Percentiles rank a stretch among this genome's conserved stretches.
phyloP scores from a whole-genome alignment of 768 basidiomycete genomes.

The Crassisporium funariophilum region DNA sequence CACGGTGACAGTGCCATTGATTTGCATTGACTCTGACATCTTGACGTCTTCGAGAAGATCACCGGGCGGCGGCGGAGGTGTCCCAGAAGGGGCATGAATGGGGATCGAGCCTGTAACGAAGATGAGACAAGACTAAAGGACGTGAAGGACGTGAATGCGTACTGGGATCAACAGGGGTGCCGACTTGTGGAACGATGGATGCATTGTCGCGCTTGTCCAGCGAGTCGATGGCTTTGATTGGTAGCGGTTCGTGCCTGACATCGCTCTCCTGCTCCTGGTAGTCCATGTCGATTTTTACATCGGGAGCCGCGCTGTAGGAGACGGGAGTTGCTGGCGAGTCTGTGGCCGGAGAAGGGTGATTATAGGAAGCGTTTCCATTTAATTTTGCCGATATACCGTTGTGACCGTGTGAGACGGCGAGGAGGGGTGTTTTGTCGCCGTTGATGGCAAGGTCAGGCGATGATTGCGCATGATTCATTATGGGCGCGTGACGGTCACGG shows the following conservation, averaged over 20 bases:
- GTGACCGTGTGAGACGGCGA: constrained; percentile 41
- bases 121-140: constrained; percentile 10
- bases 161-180: constrained; percentile 55
- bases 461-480: constrained; percentile 57
- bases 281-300: constrained; percentile 67
- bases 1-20: constrained; percentile 34
- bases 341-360: constrained; percentile 40
- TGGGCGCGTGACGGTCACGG: constrained; percentile 77
- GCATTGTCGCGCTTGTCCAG: constrained; percentile 41
- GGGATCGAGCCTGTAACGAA: constrained; percentile 42
- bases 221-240: constrained; percentile 47
- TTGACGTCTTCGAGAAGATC: constrained; percentile 55
- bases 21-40: constrained; percentile 49
- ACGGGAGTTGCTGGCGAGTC: constrained; percentile 67
- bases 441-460: constrained; percentile 41
- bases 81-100: constrained; percentile 45
- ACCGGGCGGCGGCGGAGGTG: constrained; percentile 43
- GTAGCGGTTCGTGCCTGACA: constrained; percentile 61
- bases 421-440: constrained; percentile 28
- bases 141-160: constrained; percentile 24
- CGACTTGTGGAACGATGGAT: constrained; percentile 46
- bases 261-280: constrained; percentile 66
- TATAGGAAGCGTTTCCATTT: constrained; percentile 34
- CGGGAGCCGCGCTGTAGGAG: constrained; percentile 46
- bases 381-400: constrained; percentile 34